Evolutionary conservation across 1,139 yeast genomes (phyloP), one percentile per base, ranked within the genome.

Genomic region (Lodderomyces jiufengensis): DNA sequence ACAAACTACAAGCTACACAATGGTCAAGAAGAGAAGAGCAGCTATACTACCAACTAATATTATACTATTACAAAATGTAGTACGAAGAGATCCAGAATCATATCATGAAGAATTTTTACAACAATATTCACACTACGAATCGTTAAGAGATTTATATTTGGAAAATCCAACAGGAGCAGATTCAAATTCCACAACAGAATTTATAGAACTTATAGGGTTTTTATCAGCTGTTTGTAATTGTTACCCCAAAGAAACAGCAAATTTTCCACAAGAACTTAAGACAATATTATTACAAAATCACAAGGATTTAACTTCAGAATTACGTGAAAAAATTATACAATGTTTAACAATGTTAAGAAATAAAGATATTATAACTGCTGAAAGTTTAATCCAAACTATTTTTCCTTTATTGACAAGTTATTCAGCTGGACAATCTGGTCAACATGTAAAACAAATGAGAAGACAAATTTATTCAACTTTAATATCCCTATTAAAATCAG

Each of bases 101-200:
- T 94, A 92, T 59, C 78, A 79, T 45, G 98, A 94, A 59, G 99
- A 92, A 60, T 92, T 92, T 59, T 58, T 82, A 33, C 94, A 88
- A 51, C 98, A 94, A 57, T 87, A 82, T 57, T 76, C 92, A 37
- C 98, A 94, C 58, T 92, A 92, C 59, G 88, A 84, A 56, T 84
- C 97, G 1, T 66, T 88, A 39, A 69, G 95, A 56, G 97, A 90
- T 54, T 83, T 94, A 43, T 87, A 86, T 52, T 66, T 86, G 58
- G 65, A 76, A 48, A 80, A 82, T 57, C 84, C 84, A 5, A 57
- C 73, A 2, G 71, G 76, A 2, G 78, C 79, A 33, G 80, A 82
- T 33, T 78, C 80, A 46, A 73, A 82, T 32, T 78, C 80, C 45
- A 73, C 73, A 9, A 70, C 71, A 10, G 94, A 87, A 49, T 86